Percentiles rank a stretch among this genome's conserved stretches.
These are phyloP conservation scores for Calocybe gambosa DNA, from an alignment of 1,284 basidiomycete species.

Conservation along the genomic window DNA sequence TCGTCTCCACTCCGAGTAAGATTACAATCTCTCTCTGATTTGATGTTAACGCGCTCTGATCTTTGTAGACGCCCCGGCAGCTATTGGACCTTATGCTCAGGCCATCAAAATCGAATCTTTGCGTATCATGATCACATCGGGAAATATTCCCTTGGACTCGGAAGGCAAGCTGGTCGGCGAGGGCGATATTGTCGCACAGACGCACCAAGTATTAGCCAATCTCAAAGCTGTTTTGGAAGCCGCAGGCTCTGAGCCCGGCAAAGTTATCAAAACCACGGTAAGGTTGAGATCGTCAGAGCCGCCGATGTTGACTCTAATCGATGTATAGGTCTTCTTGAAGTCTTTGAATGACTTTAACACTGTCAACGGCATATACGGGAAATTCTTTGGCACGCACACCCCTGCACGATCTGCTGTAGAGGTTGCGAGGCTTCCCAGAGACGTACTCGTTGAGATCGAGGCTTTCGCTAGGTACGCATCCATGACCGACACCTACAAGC, in stretches of 20 bases:
- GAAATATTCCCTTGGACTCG: slow-evolving; percentile 79
- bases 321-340: slow-evolving; percentile 82
- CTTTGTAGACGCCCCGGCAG: slow-evolving; percentile 68
- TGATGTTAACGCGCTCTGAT: not conserved
- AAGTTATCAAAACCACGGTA: slow-evolving; percentile 84
- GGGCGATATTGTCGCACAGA: slow-evolving; percentile 75
- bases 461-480: slow-evolving; percentile 64
- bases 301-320: not conserved
- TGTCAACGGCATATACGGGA: slow-evolving; percentile 77
- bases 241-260: slow-evolving; percentile 68
- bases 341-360: slow-evolving; percentile 86
- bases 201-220: slow-evolving; percentile 84
- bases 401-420: slow-evolving; percentile 90
- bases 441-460: slow-evolving; percentile 85
- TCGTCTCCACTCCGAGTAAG: slow-evolving; percentile 50
- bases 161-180: slow-evolving; percentile 72
- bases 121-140: slow-evolving; percentile 87
- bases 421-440: slow-evolving; percentile 49
- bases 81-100: slow-evolving; percentile 90
- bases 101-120: slow-evolving; percentile 82
- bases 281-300: not conserved
- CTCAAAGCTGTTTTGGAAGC: slow-evolving; percentile 81
- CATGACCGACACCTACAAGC: not conserved
- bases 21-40: not conserved
- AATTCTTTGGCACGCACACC: slow-evolving; percentile 86